phyloP scores from a whole-genome alignment of 352 stramenopile genomes.

The Phytophthora meadii region DNA sequence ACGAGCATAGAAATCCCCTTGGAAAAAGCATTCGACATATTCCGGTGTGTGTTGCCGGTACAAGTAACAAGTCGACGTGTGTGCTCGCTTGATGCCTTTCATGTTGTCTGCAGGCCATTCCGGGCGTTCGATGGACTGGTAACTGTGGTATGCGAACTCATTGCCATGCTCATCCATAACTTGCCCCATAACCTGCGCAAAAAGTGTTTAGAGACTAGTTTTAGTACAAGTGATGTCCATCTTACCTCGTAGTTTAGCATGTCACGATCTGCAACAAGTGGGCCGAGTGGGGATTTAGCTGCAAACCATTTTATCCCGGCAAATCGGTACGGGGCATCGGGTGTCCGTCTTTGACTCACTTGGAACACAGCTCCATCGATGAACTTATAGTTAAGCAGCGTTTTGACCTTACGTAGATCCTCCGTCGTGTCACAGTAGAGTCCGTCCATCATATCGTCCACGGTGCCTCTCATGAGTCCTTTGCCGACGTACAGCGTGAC shows the following conservation, averaged over 20 bases:
- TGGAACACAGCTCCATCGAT: constrained; percentile 44
- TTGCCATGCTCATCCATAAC: constrained; percentile 43
- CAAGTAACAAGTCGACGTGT: constrained; percentile 42
- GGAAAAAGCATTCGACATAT: constrained; percentile 44
- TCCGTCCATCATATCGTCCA: constrained; percentile 54
- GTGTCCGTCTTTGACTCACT: constrained; percentile 37
- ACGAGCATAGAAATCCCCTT: constrained; percentile 39
- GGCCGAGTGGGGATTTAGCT: constrained; percentile 31
- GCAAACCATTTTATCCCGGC: constrained; percentile 54
- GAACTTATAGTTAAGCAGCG: constrained; percentile 44
- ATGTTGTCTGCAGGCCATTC: constrained; percentile 49
- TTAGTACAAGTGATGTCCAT: not conserved
- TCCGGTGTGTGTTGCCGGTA: constrained; percentile 32
- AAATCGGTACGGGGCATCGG: constrained; percentile 34
- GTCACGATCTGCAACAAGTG: constrained; percentile 37
- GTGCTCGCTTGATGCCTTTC: constrained; percentile 40
- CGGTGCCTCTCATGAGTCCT: constrained; percentile 37
- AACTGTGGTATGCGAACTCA: constrained; percentile 45
- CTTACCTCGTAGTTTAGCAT: constrained; percentile 46
- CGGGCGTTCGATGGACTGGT: constrained; percentile 48
- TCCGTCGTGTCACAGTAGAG: constrained; percentile 47
- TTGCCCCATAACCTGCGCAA: constrained; percentile 34
- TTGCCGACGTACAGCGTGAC: constrained; percentile 43
- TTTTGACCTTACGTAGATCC: constrained; percentile 40
- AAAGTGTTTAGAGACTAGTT: no score